These are phyloP conservation scores for Entonaema liquescens DNA, from an alignment of 495 filamentous ascomycete genomes.

Conservation along the genomic window DNA sequence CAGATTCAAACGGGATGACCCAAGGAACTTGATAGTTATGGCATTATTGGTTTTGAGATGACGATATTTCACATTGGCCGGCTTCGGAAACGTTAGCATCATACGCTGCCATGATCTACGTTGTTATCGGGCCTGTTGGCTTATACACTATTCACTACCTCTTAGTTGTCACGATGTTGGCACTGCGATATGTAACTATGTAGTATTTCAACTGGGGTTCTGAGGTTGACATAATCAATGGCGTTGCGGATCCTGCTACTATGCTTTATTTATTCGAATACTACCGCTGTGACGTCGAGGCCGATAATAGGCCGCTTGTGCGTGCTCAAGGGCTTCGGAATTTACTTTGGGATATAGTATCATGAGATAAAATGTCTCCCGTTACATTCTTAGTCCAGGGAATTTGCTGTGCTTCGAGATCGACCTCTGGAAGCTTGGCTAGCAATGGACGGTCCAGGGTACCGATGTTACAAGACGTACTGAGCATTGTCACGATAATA, in stretches of 20 bases:
- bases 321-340: not conserved
- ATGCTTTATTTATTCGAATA: constrained; percentile 6
- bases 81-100: not conserved
- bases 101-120: not conserved
- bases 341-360: not conserved
- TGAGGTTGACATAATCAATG: constrained; percentile 6
- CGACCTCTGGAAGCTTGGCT: not conserved
- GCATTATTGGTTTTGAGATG: not conserved
- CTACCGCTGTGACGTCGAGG: constrained; percentile 5
- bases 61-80: not conserved
- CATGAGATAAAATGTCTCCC: not conserved
- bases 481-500: not conserved
- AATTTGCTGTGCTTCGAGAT: not conserved
- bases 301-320: constrained; percentile 9
- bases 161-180: not conserved
- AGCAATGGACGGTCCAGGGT: not conserved
- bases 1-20: not conserved
- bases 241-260: not conserved
- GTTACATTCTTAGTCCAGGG: not conserved
- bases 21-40: not conserved
- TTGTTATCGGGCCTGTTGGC: constrained; percentile 3
- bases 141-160: not conserved
- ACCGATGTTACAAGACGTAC: not conserved
- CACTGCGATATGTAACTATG: not conserved
- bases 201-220: not conserved